Evolutionary conservation across 305 asterid genomes (phyloP).

Genomic region (Solanum hybrid): DNA sequence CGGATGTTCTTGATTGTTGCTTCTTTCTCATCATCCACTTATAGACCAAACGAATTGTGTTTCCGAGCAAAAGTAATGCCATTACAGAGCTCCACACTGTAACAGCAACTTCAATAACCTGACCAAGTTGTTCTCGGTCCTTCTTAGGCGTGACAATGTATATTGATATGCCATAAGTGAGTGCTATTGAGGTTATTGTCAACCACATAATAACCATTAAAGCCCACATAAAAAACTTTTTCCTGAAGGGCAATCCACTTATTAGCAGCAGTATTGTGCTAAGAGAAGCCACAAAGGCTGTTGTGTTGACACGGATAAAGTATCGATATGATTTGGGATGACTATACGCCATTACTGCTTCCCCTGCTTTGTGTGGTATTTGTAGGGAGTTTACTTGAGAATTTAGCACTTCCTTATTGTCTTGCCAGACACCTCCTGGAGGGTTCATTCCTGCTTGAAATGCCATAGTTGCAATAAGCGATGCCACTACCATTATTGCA

Average conservation of each 20-base stretch:
- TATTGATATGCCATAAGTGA: slow-evolving; percentile 33
- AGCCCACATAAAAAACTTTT: slow-evolving; percentile 33
- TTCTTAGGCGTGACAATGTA: slow-evolving; percentile 26
- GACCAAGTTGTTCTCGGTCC: slow-evolving; percentile 4
- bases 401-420: neutral
- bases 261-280: slow-evolving; percentile 49
- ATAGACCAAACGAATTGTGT: slow-evolving; percentile 27
- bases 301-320: slow-evolving; percentile 29
- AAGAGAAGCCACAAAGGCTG: slow-evolving; percentile 47
- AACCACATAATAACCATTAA: slow-evolving; percentile 57
- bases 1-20: neutral
- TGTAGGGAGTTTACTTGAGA: neutral
- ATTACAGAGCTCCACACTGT: slow-evolving; percentile 34
- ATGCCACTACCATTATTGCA: slow-evolving; percentile 12
- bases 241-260: slow-evolving; percentile 50
- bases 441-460: neutral
- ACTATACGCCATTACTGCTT: slow-evolving; percentile 36
- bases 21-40: slow-evolving; percentile 28
- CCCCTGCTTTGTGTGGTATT: slow-evolving; percentile 28
- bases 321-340: slow-evolving; percentile 17
- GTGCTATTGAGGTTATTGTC: slow-evolving; percentile 34
- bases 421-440: neutral
- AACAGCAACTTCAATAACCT: slow-evolving; percentile 16
- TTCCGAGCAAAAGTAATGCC: slow-evolving; percentile 34
- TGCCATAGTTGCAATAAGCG: neutral